A percentile compares a stretch with the other conserved stretches of the same genome.
These are phyloP conservation scores for Francoa sonchifolia DNA, from an alignment of 441 rosid species.

Conservation along the genomic window DNA sequence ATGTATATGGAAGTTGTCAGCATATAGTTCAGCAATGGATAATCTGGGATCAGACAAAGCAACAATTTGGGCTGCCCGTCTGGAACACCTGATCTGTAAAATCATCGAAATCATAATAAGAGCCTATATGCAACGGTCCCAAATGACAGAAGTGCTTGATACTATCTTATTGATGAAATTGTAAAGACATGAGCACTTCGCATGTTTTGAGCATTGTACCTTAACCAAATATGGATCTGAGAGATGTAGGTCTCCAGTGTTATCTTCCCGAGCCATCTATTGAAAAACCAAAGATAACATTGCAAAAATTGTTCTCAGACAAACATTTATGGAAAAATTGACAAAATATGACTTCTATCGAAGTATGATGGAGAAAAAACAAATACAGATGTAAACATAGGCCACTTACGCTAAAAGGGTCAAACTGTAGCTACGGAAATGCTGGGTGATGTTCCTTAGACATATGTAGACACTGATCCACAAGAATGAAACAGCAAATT, in stretches of 20 bases:
- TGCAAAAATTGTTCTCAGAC: conserved; percentile 8
- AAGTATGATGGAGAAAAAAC: background rate
- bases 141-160: background rate
- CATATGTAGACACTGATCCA: conserved; percentile 78
- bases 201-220: no score
- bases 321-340: no score
- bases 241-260: conserved; percentile 95
- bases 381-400: background rate
- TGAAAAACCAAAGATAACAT: conserved; percentile 9
- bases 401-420: conserved; percentile 73
- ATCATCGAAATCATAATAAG: background rate
- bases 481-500: conserved; percentile 12
- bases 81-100: conserved; percentile 62
- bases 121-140: background rate
- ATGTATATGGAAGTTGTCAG: conserved; percentile 79
- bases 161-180: background rate
- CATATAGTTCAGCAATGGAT: conserved; percentile 92
- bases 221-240: conserved; percentile 97
- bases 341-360: no score
- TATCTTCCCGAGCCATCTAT: conserved; percentile 98
- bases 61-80: conserved; percentile 98
- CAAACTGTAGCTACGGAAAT: conserved; percentile 56
- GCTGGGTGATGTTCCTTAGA: conserved; percentile 81
- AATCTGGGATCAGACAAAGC: conserved; percentile 78
- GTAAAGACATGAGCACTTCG: no score